Evolutionary conservation across 2,329 filamentous ascomycete species (phyloP), one percentile per base, ranked within the genome.

Genomic region (Hymenoscyphus infarciens): DNA sequence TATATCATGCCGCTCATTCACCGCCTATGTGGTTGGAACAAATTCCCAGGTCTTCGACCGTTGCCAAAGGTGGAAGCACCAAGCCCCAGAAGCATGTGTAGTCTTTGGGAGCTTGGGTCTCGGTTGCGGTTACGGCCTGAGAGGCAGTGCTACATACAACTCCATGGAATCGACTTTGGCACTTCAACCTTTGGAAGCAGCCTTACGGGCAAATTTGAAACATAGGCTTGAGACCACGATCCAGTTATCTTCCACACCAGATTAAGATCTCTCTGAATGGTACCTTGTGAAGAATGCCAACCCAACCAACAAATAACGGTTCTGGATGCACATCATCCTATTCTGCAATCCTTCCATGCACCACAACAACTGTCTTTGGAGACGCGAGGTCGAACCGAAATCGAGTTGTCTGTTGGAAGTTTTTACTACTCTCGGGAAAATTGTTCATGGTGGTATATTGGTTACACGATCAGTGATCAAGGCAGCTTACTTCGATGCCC

Each of bases 261-360:
- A 19, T 19, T 22, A 19, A 22, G 7, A 19, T 22, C 19, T 49
- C 42, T 3, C 13, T 10, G n/a, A 22, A 22, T 15, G 19, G 42
- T 49, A 49, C 42, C 42, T 22, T 10, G 19, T 49, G 42, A 49
- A 49, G 42, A 42, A 49, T 49, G 42, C 25, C n/a, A 49, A 49
- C n/a, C 42, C 42, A 49, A 49, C 42, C 42, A 49, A 49, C 42
- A 49, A 49, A 22, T 49, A 13, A 49, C 42, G n/a, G 42, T 22
- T 22, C 19, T 49, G 19, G 42, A 49, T 25, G 42, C 42, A 49
- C 42, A 49, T 49, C 19, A 49, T 49, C 42, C 8, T 22, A 49
- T 22, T 49, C 42, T 49, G 42, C 42, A 22, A 22, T 49, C 42
- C 42, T 49, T 49, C 42, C 10, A 49, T 49, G 42, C 42, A 49